Conservation (phyloP, 2,329 filamentous ascomycete species). For the Beauveria asiatica region DNA sequence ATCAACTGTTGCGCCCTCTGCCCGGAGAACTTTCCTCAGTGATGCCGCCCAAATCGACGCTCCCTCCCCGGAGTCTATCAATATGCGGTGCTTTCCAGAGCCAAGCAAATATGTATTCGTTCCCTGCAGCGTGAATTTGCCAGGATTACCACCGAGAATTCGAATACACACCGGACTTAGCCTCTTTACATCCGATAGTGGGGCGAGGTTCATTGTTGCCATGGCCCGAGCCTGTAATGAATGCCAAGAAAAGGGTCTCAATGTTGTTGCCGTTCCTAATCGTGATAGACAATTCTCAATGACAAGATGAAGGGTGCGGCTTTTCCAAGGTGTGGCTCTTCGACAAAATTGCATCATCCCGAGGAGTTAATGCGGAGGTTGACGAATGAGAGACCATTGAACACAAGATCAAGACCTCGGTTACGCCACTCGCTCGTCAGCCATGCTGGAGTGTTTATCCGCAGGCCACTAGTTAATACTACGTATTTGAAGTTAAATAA, state of each 20-base stretch:
- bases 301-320: neutral
- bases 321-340: neutral
- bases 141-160: slow-evolving; percentile 83
- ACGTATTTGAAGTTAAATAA: too few relatives aligned
- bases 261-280: neutral
- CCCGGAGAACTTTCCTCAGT: slow-evolving; percentile 54
- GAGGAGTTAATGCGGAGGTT: neutral
- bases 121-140: slow-evolving; percentile 67
- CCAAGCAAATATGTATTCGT: slow-evolving; percentile 96
- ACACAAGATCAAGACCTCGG: neutral
- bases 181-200: slow-evolving; percentile 65
- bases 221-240: neutral
- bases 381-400: neutral
- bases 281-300: neutral
- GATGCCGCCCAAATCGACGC: slow-evolving; percentile 61
- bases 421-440: neutral
- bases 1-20: slow-evolving; percentile 62
- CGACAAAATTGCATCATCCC: neutral
- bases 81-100: slow-evolving; percentile 59
- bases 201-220: slow-evolving; percentile 36
- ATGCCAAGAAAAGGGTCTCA: neutral
- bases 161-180: slow-evolving; percentile 72
- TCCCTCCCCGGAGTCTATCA: slow-evolving; percentile 89
- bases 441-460: too few relatives aligned
- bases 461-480: too few relatives aligned